A percentile compares a stretch with the other conserved stretches of the same genome.
Evolutionary conservation across 352 stramenopile species (phyloP).

Genomic region (Pilasporangium apinafurcum): DNA sequence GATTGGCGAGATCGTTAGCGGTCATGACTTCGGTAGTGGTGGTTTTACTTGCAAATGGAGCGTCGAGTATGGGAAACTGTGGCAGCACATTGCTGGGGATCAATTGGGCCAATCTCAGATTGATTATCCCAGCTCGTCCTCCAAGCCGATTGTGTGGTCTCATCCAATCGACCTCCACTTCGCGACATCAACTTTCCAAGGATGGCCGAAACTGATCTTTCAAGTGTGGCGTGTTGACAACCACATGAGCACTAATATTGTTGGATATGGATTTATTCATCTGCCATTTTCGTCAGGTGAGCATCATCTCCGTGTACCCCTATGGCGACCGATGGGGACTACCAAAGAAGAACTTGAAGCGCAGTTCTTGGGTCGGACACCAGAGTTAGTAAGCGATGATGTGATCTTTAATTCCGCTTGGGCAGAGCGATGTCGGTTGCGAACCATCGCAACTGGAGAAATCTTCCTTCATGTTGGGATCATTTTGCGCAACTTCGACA

Average conservation of each 20-base stretch:
- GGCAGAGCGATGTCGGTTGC: conserved; percentile 51
- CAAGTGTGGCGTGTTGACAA: conserved; percentile 57
- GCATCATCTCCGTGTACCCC: conserved; percentile 28
- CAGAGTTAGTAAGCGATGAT: conserved; percentile 50
- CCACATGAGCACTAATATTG: conserved; percentile 34
- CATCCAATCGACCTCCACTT: conserved; percentile 72
- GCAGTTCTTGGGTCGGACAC: conserved; percentile 37
- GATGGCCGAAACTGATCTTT: conserved; percentile 59
- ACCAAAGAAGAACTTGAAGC: conserved; percentile 42
- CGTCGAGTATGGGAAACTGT: conserved; percentile 51
- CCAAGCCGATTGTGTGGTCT: conserved; percentile 34
- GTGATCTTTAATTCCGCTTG: conserved; percentile 49
- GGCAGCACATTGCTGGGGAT: conserved; percentile 52
- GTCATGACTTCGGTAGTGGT: conserved; percentile 32
- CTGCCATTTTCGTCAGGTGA: conserved; percentile 49
- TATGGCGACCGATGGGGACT: conserved; percentile 60
- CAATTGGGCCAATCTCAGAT: conserved; percentile 58
- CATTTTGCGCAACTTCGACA: conserved; percentile 46
- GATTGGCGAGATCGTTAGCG: conserved; percentile 56
- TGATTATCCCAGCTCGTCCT: conserved; percentile 25
- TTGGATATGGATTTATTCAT: conserved; percentile 54
- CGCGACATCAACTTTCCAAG: conserved; percentile 39
- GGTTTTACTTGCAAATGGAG: conserved; percentile 65
- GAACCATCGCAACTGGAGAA: conserved; percentile 49
- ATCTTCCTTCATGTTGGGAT: conserved; percentile 44